These are phyloP conservation scores for Leishmania turanica DNA, from an alignment of 208 protist genomes.

Conservation along the genomic window DNA sequence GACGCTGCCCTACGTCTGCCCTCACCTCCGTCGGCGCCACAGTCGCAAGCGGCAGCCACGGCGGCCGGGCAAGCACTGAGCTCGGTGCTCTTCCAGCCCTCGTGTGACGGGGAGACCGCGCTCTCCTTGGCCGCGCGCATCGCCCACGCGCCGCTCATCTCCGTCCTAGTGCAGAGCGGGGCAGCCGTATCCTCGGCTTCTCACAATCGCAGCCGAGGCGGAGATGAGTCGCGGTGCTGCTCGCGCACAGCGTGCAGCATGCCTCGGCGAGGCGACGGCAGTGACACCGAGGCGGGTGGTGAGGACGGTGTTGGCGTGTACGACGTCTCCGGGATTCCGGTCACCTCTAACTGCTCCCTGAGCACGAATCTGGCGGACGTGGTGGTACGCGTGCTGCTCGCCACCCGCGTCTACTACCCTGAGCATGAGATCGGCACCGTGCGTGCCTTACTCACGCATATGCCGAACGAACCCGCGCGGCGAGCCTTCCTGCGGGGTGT, in stretches of 20 bases:
- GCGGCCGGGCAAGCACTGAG: slow-evolving; percentile 10
- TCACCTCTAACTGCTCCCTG: slow-evolving; percentile 9
- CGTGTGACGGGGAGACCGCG: slow-evolving; percentile 57
- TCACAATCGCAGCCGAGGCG: background rate
- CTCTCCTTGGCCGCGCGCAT: slow-evolving; percentile 62
- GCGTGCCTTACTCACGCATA: slow-evolving; percentile 48
- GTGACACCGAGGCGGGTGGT: background rate
- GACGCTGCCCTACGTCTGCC: background rate
- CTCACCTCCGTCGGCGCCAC: background rate
- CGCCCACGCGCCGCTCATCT: slow-evolving; percentile 57
- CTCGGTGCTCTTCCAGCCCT: slow-evolving; percentile 32
- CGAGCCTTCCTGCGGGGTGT: slow-evolving; percentile 60
- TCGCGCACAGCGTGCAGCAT: background rate
- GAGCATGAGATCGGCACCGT: slow-evolving; percentile 59
- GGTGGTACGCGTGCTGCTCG: slow-evolving; percentile 48
- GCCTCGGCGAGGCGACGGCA: background rate
- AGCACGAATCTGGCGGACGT: slow-evolving; percentile 23
- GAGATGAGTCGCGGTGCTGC: background rate
- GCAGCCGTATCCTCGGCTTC: background rate
- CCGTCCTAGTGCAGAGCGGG: slow-evolving; percentile 19
- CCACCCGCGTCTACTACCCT: slow-evolving; percentile 70
- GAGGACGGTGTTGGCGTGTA: background rate
- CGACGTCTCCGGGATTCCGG: slow-evolving; percentile 1
- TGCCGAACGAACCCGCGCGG: slow-evolving; percentile 35
- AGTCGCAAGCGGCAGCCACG: background rate